Base-by-base conservation (phyloP, 805 yeast genomes). In the Teunomyces cretensis region DNA sequence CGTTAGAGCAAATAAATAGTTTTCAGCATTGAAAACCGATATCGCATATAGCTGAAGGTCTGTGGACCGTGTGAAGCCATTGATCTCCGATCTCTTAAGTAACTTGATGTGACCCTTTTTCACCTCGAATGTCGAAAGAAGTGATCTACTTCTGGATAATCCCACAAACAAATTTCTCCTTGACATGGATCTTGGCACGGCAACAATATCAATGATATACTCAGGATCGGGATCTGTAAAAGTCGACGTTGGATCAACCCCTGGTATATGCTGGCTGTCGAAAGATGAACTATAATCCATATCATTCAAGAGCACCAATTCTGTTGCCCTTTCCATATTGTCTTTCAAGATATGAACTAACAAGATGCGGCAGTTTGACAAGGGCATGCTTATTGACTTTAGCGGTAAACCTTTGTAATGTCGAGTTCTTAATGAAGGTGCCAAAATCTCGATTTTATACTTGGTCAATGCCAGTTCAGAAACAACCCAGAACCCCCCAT, bases 1-100 rank as follows among this genome's bases (percentile, higher is more conserved):
- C n/a, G 50, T 43, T 6, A 60, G 30, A 17, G 56, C 36, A 40
- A 51, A 57, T 8, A 36, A 33, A 12, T 42, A 41, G 2, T 48
- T 44, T 8, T 48, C 50, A 6, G 28, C 33, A 38, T 54, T 53
- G 7, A 49, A 36, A 8, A 53, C 39, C 2, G 36, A 36, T 7
- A 60, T 58, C 2, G 55, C 49, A 30, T 55, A 53, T 14, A 47
- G 28, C 26, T 30, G 15, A 17, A 30, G 13, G 9, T 39, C 33
- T 12, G 24, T 14, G 9, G 11, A 13, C 24, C 15, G 26, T 6
- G 26, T 12, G 7, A 38, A 6, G 26, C 41, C 41, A 8, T 26
- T 27, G 13, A 38, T 38, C 8, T 14, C n/a, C 6, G 41, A 26
- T 6, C 6, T 19, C 2, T 15, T 32, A 9, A 32, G 7, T 9